phyloP scores from a whole-genome alignment of 306 rosid species.

The Acmispon strigosus region DNA sequence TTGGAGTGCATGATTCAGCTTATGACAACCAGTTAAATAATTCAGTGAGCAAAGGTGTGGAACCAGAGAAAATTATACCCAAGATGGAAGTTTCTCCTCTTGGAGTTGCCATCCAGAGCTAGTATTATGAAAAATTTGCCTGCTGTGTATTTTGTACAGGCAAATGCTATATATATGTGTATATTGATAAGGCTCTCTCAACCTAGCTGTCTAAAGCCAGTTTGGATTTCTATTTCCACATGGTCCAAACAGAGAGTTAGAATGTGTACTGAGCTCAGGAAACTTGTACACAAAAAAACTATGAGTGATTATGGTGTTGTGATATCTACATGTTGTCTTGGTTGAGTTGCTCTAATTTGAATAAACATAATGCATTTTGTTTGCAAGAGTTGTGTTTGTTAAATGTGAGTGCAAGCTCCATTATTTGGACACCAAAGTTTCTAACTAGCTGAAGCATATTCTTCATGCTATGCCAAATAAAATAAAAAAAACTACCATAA shows the following conservation, averaged over 20 bases:
- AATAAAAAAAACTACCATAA: no score
- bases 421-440: neutral
- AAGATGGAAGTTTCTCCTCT: constrained; percentile 35
- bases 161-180: constrained; percentile 10
- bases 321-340: constrained; percentile 4
- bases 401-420: neutral
- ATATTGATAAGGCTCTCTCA: constrained; percentile 11
- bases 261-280: no score
- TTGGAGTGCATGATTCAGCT: constrained; percentile 72
- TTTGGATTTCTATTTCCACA: no score
- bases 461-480: neutral
- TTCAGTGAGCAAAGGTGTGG: constrained; percentile 11
- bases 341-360: constrained; percentile 5
- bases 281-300: no score
- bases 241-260: no score
- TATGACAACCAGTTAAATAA: constrained; percentile 35
- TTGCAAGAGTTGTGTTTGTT: neutral
- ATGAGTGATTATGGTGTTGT: neutral
- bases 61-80: constrained; percentile 49
- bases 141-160: constrained; percentile 13
- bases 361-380: constrained; percentile 13
- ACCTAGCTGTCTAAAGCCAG: no score
- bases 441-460: neutral
- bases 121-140: constrained; percentile 17
- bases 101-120: constrained; percentile 59